A percentile compares a stretch with the other conserved stretches of the same genome.
Conservation (phyloP, 192 early-diverging fungal species). For the Entomortierella beljakovae region DNA sequence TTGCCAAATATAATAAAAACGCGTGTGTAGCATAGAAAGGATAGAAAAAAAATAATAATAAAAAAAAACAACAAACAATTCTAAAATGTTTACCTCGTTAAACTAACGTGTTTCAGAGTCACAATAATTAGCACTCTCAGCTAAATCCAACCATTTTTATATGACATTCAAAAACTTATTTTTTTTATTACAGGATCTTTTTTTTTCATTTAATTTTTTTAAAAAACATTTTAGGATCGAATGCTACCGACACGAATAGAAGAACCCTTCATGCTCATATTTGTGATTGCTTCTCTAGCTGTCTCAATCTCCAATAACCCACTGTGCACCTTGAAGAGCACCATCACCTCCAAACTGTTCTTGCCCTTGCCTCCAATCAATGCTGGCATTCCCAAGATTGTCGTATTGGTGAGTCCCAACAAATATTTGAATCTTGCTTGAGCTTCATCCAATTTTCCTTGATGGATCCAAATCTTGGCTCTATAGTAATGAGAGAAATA, state of each 20-base stretch:
- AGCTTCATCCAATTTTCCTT: conserved; percentile 55
- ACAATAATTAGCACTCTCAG: too few species aligned
- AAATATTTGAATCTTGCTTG: conserved; percentile 62
- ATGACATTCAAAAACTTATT: too few species aligned
- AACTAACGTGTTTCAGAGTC: too few species aligned
- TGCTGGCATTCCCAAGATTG: conserved; percentile 52
- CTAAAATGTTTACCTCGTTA: too few species aligned
- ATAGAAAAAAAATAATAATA: background rate
- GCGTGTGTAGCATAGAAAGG: background rate
- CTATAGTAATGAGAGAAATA: conserved; percentile 68
- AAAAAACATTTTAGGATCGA: conserved; percentile 8
- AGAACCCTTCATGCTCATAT: background rate
- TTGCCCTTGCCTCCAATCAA: conserved; percentile 68
- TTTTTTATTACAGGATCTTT: conserved; percentile 3
- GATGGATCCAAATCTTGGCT: conserved; percentile 64
- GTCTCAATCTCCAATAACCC: conserved; percentile 54
- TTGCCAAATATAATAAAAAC: too few species aligned
- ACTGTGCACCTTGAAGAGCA: conserved; percentile 72
- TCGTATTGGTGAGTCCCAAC: conserved; percentile 54
- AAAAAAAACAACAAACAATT: conserved; percentile 5
- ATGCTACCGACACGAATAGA: conserved; percentile 26
- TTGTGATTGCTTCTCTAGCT: conserved; percentile 17
- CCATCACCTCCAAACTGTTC: conserved; percentile 73
- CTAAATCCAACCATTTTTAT: too few species aligned
- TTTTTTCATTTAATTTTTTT: too few species aligned